Evolutionary conservation across 2,329 filamentous ascomycete species (phyloP), one percentile per base, ranked within the genome.

Genomic region (Pseudogymnoascus sp.): DNA sequence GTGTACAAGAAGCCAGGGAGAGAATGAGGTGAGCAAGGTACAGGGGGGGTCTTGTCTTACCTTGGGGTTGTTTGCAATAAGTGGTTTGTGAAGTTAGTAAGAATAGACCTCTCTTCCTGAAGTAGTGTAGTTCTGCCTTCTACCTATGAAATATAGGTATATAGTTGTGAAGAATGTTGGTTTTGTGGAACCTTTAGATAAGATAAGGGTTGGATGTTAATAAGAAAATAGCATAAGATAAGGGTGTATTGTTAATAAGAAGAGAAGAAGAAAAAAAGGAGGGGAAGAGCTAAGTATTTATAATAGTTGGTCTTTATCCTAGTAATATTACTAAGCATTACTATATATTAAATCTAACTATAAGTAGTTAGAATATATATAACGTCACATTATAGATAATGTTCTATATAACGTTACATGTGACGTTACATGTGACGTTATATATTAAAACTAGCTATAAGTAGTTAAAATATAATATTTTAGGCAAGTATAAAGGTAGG

Each of bases 241-340:
- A 41, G 38, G 11, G 9, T 41, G 20, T 9, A 9, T 12, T 18
- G 20, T n/a, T 14, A 4, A 30, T 50, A 50, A 50, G 43, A 11
- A 11, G 15, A 12, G 12, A 30, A 50, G 41, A 15, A 22, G 38
- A 5, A 30, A 33, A 50, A 50, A 28, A 30, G 22, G 2, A 15
- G n/a, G 43, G 43, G 43, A 50, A 50, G 22, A 50, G 22, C 43
- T 30, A 50, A 15, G n/a, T 50, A 50, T 50, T 50, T 15, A 50
- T 50, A 50, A 2, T 50, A 6, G 14, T 50, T 50, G 2, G 43
- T 6, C 43, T 15, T 30, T 50, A 5, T 30, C n/a, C 25, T 25
- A 43, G 3, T 47, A 28, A 3, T 8, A 47, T 15, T 30, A 28
- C 14, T 47, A 43, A 47, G 41, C 9, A 39, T 2, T 8, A 37